Evolutionary conservation across 192 early-diverging fungal genomes (phyloP).

Genomic region (Chytriomyces confervae): DNA sequence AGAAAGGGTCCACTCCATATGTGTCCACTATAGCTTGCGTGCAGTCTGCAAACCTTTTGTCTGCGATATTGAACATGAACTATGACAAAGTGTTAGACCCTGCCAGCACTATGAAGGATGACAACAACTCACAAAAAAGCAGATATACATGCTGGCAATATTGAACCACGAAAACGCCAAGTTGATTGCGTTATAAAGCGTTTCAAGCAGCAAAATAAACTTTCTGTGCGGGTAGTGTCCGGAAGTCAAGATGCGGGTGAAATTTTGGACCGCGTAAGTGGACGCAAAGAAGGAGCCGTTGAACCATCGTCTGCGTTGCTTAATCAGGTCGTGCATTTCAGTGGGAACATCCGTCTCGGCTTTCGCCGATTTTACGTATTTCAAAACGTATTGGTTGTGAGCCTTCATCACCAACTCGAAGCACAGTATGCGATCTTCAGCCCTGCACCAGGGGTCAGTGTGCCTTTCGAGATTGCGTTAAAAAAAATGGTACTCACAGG

Average conservation of each 20-base stretch:
- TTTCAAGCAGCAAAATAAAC: slow-evolving; percentile 63
- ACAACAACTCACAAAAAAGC: slow-evolving; percentile 53
- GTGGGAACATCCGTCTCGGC: slow-evolving; percentile 81
- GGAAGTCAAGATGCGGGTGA: slow-evolving; percentile 59
- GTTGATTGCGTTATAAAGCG: slow-evolving; percentile 71
- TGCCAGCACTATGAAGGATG: neutral
- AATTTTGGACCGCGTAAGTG: slow-evolving; percentile 70
- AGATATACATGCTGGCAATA: slow-evolving; percentile 59
- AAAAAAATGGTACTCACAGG: slow-evolving; percentile 62
- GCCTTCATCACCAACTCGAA: slow-evolving; percentile 78
- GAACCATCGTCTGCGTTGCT: slow-evolving; percentile 81
- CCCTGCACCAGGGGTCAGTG: slow-evolving; percentile 35
- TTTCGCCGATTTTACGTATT: slow-evolving; percentile 66
- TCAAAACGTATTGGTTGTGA: slow-evolving; percentile 64
- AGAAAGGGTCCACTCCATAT: slow-evolving; percentile 36
- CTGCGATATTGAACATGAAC: slow-evolving; percentile 37
- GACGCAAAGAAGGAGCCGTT: slow-evolving; percentile 82
- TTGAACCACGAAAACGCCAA: slow-evolving; percentile 58
- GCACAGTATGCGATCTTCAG: slow-evolving; percentile 85
- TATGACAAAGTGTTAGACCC: neutral
- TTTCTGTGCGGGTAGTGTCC: slow-evolving; percentile 57
- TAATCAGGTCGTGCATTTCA: slow-evolving; percentile 72
- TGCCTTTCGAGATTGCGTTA: neutral
- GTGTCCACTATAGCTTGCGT: neutral
- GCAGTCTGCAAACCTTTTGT: neutral